Evolutionary conservation across 768 basidiomycete genomes (phyloP), one percentile per base, ranked within the genome.

Genomic region (Calvatia gigantea): DNA sequence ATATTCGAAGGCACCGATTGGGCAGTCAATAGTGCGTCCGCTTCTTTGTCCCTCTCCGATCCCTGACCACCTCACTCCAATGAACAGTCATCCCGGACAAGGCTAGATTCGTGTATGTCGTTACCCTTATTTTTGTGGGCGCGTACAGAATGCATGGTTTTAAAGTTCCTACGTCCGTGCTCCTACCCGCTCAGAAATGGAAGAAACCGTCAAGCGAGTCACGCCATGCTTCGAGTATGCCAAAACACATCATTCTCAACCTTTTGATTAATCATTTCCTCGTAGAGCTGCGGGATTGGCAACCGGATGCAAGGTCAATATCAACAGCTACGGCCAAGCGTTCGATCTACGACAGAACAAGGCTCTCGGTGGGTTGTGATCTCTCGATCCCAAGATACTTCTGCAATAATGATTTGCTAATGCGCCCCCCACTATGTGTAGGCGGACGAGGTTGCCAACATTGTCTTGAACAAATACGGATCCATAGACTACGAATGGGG

Each of bases 21-120:
- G 87, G 85, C 81, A 3, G 76, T 84, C 0, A 89, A 87, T 58
- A 80, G 88, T 89, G 63, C 9, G 82, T 66, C 32, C 3, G 33
- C 7, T 51, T 25, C 11, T 21, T 19, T 31, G n/a, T 28, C 2
- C 9, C 9, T 12, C 32, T 8, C 5, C 15, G n/a, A 27, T 1
- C 11, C 33, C 14, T 21, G 53, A 21, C 27, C 7, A n/a, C 39
- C n/a, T 12, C 21, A 32, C 15, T 15, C 45, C 12, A 42, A 6
- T 28, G 49, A 37, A 4, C 41, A 93, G 91, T 94, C 47, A 90
- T 91, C 46, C 92, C 92, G 0, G 90, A 92, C 65, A 85, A 91
- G 63, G 76, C 89, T 1, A 85, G 84, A 60, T 83, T 90, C 71
- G 69, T 73, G 88, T 87, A 64, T 55, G 83, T 65, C 17, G 12